Percentiles rank a stretch among this genome's conserved stretches.
These are phyloP conservation scores for Petunia axillaris DNA, from an alignment of 257 asterid species.

Conservation along the genomic window DNA sequence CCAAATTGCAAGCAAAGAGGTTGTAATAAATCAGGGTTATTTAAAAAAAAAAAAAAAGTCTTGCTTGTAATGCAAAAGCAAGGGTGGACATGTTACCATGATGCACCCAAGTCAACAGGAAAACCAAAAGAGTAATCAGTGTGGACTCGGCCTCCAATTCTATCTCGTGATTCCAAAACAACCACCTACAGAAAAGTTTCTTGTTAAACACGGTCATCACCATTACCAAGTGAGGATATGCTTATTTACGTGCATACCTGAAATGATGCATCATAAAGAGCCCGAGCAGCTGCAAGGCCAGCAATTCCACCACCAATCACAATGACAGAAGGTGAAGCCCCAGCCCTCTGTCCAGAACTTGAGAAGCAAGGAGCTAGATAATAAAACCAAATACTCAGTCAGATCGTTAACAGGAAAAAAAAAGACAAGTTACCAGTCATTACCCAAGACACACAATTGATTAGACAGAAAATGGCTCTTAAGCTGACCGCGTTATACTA, in stretches of 20 bases:
- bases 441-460: not conserved
- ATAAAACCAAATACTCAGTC: constrained; percentile 24
- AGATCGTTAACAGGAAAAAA: constrained; percentile 1
- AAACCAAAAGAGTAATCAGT: constrained; percentile 94
- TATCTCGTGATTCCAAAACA: constrained; percentile 88
- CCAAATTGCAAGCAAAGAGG: not conserved
- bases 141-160: constrained; percentile 97
- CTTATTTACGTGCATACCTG: constrained; percentile 48
- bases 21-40: not conserved
- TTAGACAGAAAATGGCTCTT: not conserved
- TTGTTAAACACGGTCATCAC: constrained; percentile 1
- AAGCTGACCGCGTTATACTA: not conserved
- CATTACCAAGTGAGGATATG: not conserved
- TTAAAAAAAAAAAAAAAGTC: not conserved
- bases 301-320: constrained; percentile 97
- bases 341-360: constrained; percentile 46
- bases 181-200: constrained; percentile 57
- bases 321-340: constrained; percentile 72
- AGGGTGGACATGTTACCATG: constrained; percentile 57
- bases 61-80: constrained; percentile 1
- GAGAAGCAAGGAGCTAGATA: constrained; percentile 62
- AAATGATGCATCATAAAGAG: constrained; percentile 86
- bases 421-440: not conserved
- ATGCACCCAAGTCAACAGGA: constrained; percentile 98
- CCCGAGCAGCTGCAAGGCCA: constrained; percentile 87